Conservation (phyloP, 2,329 filamentous ascomycete species). For the Pseudogymnoascus sp. region DNA sequence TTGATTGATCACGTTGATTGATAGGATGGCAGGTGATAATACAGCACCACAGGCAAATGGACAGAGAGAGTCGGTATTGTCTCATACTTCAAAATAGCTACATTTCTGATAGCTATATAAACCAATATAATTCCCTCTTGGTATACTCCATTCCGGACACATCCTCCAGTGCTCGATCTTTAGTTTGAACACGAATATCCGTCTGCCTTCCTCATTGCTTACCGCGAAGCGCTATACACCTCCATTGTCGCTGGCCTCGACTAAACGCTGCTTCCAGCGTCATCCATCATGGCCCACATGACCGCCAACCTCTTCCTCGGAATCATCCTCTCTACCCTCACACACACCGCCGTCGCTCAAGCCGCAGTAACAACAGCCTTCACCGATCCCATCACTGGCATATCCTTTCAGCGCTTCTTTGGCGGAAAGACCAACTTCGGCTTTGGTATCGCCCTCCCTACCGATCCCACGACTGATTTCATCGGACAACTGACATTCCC, state of each 20-base stretch:
- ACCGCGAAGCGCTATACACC: background rate
- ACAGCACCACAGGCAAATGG: background rate
- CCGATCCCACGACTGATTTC: conserved; percentile 33
- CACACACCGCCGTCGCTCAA: background rate
- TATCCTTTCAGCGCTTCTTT: conserved; percentile 33
- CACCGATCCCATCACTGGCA: conserved; percentile 28
- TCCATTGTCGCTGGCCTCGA: background rate
- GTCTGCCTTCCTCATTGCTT: background rate
- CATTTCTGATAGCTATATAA: background rate
- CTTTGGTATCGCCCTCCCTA: conserved; percentile 37
- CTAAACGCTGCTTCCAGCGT: background rate
- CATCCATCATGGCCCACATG: background rate
- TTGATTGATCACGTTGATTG: background rate
- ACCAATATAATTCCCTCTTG: background rate
- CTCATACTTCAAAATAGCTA: background rate
- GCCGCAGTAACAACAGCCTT: conserved; percentile 18
- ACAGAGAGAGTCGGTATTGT: background rate
- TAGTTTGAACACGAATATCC: background rate
- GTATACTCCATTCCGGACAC: background rate
- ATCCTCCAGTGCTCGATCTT: background rate
- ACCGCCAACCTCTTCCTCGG: background rate
- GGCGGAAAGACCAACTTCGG: conserved; percentile 32
- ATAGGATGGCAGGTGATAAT: background rate
- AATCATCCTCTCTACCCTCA: background rate
- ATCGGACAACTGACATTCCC: conserved; percentile 40